Conservation (phyloP, 345 rosid species). For the Pelargonium nanum region DNA sequence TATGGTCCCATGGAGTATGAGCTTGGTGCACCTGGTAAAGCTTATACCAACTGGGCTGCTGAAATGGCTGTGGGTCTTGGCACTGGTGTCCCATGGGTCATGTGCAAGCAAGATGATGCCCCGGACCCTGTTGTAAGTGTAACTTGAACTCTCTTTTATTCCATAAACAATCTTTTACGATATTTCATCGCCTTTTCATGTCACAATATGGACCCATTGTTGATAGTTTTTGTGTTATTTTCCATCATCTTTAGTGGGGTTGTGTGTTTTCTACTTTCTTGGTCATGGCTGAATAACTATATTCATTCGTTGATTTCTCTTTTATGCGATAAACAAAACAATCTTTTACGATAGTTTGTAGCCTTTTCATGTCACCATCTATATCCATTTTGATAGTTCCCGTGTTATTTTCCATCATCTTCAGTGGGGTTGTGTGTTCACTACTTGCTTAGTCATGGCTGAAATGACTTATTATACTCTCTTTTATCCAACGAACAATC, state of each 20-base stretch:
- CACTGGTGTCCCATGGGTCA: slow-evolving; percentile 98
- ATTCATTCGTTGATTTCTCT: slow-evolving; percentile 8
- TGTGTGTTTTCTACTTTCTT: slow-evolving; percentile 11
- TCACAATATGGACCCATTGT: slow-evolving; percentile 15
- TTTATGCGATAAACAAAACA: neutral
- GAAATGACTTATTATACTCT: no score
- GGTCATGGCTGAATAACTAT: slow-evolving; percentile 16
- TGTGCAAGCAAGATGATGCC: slow-evolving; percentile 99
- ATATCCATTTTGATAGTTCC: slow-evolving; percentile 16
- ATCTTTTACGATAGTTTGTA: neutral
- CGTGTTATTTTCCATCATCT: slow-evolving; percentile 22
- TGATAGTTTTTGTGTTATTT: slow-evolving; percentile 26
- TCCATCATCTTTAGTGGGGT: slow-evolving; percentile 19
- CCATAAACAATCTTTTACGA: neutral
- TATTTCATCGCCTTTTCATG: slow-evolving; percentile 12
- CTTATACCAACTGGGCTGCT: slow-evolving; percentile 86
- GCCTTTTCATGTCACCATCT: slow-evolving; percentile 19
- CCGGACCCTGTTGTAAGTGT: slow-evolving; percentile 83
- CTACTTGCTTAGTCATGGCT: slow-evolving; percentile 15
- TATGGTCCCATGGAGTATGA: slow-evolving; percentile 94
- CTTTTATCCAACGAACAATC: no score
- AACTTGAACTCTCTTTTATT: slow-evolving; percentile 4
- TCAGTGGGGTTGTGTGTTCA: slow-evolving; percentile 18
- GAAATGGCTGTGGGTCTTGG: slow-evolving; percentile 84
- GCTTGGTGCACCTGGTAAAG: slow-evolving; percentile 62